These are phyloP conservation scores for Calonectria honghensis DNA, from an alignment of 2,329 filamentous ascomycete genomes.

Conservation along the genomic window DNA sequence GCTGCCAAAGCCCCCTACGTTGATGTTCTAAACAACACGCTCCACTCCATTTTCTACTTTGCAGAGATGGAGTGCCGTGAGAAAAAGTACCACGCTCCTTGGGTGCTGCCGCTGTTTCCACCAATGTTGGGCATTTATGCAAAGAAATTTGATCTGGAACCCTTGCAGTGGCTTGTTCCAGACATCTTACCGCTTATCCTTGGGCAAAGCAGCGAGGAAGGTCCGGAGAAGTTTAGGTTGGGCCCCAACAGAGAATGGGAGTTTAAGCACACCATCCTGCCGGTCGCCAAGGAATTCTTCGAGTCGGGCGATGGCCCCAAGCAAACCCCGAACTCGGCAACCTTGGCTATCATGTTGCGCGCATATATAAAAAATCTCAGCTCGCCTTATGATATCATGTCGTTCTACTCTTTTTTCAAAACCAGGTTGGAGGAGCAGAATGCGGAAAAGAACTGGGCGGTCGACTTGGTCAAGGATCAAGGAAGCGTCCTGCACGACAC, in stretches of 20 bases:
- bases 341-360: constrained; percentile 68
- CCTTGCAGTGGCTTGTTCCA: constrained; percentile 65
- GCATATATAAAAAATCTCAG: constrained; percentile 66
- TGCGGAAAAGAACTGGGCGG: constrained; percentile 59
- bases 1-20: constrained; percentile 68
- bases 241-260: constrained; percentile 54
- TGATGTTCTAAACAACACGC: constrained; percentile 60
- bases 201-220: constrained; percentile 47
- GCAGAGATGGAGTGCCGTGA: constrained; percentile 63
- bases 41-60: constrained; percentile 71
- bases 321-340: constrained; percentile 62
- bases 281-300: constrained; percentile 59
- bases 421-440: constrained; percentile 61
- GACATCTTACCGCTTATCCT: constrained; percentile 59
- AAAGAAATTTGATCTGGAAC: constrained; percentile 67
- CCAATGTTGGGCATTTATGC: constrained; percentile 70
- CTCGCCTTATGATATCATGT: constrained; percentile 63
- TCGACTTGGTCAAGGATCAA: constrained; percentile 61
- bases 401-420: constrained; percentile 69
- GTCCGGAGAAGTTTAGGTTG: constrained; percentile 50
- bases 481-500: constrained; percentile 69
- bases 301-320: constrained; percentile 47
- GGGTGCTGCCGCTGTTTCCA: constrained; percentile 64
- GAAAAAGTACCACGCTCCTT: constrained; percentile 55
- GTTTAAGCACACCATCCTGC: constrained; percentile 58